phyloP scores from a whole-genome alignment of 148 eudicot species.

The Rheum nobile region DNA sequence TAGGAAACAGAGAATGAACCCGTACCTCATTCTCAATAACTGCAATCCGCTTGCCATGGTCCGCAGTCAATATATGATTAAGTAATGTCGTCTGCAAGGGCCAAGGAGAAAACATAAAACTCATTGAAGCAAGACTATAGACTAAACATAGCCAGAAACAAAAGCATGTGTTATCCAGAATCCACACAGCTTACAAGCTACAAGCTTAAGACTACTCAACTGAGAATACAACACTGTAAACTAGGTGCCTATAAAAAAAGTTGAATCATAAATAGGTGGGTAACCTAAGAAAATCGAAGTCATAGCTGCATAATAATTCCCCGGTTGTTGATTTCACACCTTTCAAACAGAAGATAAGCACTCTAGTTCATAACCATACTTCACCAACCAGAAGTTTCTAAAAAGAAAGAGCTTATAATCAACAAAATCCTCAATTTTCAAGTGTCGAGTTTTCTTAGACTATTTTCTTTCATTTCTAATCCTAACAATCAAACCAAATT shows the following conservation, averaged over 20 bases:
- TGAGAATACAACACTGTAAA: background rate
- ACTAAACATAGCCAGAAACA: background rate
- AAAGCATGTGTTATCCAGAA: background rate
- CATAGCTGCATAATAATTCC: background rate
- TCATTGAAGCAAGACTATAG: background rate
- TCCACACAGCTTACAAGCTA: background rate
- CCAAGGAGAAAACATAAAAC: background rate
- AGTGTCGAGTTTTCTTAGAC: background rate
- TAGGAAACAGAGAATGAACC: background rate
- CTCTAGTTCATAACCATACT: background rate
- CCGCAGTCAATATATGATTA: conserved; percentile 44
- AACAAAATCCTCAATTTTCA: background rate
- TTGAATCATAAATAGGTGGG: background rate
- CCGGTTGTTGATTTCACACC: background rate
- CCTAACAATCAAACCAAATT: too few species aligned
- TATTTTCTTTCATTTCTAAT: background rate
- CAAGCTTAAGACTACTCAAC: background rate
- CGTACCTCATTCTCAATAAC: conserved; percentile 44
- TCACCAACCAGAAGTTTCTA: background rate
- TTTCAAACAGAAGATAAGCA: background rate
- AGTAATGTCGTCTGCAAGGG: conserved; percentile 64
- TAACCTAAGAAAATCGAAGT: background rate
- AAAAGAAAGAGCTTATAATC: background rate
- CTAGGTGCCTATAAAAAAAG: background rate
- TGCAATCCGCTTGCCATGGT: conserved; percentile 42